Evolutionary conservation across 495 filamentous ascomycete species (phyloP).

Genomic region (Penicillium chermesinum): DNA sequence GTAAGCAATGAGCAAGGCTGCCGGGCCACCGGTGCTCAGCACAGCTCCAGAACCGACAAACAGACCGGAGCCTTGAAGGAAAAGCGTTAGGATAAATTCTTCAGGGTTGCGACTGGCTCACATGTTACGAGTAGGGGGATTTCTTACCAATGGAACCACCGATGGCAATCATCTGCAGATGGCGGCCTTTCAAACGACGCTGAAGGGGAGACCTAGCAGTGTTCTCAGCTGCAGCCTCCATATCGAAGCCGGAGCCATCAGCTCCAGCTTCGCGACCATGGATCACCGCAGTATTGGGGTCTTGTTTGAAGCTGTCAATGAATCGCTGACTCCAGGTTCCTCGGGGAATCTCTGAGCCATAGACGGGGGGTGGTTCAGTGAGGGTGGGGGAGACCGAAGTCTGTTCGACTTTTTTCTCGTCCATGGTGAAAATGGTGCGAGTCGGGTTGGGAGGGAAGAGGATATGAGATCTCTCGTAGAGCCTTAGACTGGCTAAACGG

Average conservation of each 20-base stretch:
- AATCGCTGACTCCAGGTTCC: constrained; percentile 43
- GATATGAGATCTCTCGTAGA: background rate
- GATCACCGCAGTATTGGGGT: constrained; percentile 61
- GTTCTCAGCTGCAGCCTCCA: constrained; percentile 65
- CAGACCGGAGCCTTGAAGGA: constrained; percentile 87
- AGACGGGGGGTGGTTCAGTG: constrained; percentile 27
- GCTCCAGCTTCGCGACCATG: constrained; percentile 47
- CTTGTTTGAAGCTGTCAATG: constrained; percentile 75
- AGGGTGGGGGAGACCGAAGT: constrained; percentile 16
- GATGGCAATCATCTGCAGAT: constrained; percentile 96
- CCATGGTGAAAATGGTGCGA: constrained; percentile 21
- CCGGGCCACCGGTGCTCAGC: constrained; percentile 75
- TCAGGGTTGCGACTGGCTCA: too few species aligned
- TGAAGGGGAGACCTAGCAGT: constrained; percentile 75
- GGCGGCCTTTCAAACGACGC: constrained; percentile 72
- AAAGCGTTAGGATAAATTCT: too few species aligned
- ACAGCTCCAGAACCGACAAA: constrained; percentile 85
- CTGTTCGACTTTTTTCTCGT: constrained; percentile 34
- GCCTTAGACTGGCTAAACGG: background rate
- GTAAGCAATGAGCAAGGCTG: constrained; percentile 78
- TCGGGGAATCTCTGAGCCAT: constrained; percentile 32
- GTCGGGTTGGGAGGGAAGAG: background rate
- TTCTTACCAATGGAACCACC: constrained; percentile 83
- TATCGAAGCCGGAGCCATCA: constrained; percentile 65
- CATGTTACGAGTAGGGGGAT: background rate